Percentiles rank a stretch among this genome's conserved stretches.
Evolutionary conservation across 2,329 filamentous ascomycete genomes (phyloP).

Genomic region (Diaporthe citriasiana): DNA sequence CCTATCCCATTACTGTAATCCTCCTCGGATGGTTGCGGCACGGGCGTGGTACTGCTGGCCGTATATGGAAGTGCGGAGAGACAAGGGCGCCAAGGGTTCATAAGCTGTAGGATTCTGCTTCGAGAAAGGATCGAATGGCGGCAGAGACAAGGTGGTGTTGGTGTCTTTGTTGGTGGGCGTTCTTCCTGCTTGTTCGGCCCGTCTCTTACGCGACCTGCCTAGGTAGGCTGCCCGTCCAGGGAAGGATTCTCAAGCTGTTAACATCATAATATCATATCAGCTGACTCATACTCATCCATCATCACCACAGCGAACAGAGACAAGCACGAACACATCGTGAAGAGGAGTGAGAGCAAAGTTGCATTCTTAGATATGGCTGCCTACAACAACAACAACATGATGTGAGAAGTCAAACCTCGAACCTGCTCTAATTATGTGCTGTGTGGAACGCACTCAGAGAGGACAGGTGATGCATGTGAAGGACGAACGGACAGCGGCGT

Average conservation of each 20-base stretch:
- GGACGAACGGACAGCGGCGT: slow-evolving; percentile 27
- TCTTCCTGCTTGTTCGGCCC: slow-evolving; percentile 10
- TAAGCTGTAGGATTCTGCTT: slow-evolving; percentile 32
- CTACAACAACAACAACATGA: neutral
- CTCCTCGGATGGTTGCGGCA: slow-evolving; percentile 17
- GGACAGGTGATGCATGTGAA: neutral
- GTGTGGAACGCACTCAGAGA: neutral
- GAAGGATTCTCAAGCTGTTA: slow-evolving; percentile 3
- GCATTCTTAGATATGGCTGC: neutral
- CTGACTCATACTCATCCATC: slow-evolving; percentile 1
- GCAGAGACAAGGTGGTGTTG: slow-evolving; percentile 11
- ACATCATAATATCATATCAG: neutral
- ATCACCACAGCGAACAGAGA: neutral
- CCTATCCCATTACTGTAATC: neutral
- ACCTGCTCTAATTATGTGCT: no score
- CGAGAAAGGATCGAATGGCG: slow-evolving; percentile 25
- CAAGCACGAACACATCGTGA: neutral
- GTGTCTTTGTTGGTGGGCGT: neutral
- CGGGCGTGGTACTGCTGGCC: neutral
- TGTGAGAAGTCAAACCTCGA: neutral
- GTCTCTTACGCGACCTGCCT: slow-evolving; percentile 4
- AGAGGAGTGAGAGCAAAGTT: no score
- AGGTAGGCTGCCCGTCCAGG: neutral
- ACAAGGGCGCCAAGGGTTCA: neutral
- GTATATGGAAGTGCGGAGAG: slow-evolving; percentile 19